Evolutionary conservation across 176 grass and related monocot species (phyloP).

Genomic region (Panicum miliaceum): DNA sequence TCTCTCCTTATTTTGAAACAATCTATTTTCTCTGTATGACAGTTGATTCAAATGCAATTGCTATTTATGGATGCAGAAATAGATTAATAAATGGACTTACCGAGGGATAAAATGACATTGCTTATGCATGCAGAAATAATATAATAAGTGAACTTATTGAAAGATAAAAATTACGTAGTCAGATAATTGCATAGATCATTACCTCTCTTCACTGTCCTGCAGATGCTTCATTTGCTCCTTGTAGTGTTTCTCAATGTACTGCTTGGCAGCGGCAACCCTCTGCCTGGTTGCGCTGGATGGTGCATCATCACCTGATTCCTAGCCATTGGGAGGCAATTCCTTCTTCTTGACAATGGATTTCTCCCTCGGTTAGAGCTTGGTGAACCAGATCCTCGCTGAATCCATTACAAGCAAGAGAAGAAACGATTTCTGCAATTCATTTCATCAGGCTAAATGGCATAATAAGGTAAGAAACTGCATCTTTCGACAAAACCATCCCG

Average conservation of each 20-base stretch:
- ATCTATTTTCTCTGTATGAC: background rate
- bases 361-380: slow-evolving; percentile 84
- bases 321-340: slow-evolving; percentile 71
- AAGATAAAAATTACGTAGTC: background rate
- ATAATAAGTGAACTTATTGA: no score
- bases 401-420: slow-evolving; percentile 27
- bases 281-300: slow-evolving; percentile 87
- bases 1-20: background rate
- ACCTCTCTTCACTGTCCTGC: slow-evolving; percentile 91
- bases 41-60: background rate
- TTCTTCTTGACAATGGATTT: slow-evolving; percentile 82
- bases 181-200: slow-evolving; percentile 7
- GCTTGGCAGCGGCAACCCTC: slow-evolving; percentile 72
- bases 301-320: slow-evolving; percentile 61
- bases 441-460: no score
- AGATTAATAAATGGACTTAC: background rate
- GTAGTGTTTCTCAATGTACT: slow-evolving; percentile 98
- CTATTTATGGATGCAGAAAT: background rate
- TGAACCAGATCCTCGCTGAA: slow-evolving; percentile 97
- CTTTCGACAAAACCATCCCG: no score
- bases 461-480: no score
- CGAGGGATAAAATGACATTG: background rate
- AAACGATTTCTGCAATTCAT: background rate
- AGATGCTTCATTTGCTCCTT: slow-evolving; percentile 93
- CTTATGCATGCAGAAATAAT: background rate